Evolutionary conservation across 352 stramenopile genomes (phyloP), one percentile per base, ranked within the genome.

Genomic region (Pythium sukuiense): DNA sequence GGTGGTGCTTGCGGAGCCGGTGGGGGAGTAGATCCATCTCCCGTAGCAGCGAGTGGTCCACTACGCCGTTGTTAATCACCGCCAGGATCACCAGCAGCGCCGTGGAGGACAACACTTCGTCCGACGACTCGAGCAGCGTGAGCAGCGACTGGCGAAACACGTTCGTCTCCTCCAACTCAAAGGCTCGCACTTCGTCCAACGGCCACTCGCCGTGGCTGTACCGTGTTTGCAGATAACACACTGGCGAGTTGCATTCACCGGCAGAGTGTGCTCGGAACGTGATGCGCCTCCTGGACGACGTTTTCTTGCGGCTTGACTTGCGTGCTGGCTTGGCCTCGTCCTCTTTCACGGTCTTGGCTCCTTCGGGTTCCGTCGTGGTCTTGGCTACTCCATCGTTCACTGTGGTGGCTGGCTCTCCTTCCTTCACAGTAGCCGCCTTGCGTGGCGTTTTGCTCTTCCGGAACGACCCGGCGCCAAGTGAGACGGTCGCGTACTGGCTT

Each of bases 121-220:
- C 81, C 1, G 67, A 71, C 6, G 85, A 93, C 45, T 76, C 70
- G n/a, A 87, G 64, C 26, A 93, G 67, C 24, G 81, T 70, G n/a
- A 90, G 30, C 11, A 92, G 54, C 14, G 81, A 82, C 61, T 90
- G 78, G 8, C 81, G 80, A 60, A 89, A 88, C 53, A 71, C 88
- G 61, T 89, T 92, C 4, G 57, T 43, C 9, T 74, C 59, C 13
- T 66, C 61, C 0, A 74, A 46, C 9, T 77, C 67, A 63, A 94
- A 92, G 1, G 49, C 48, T n/a, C 82, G 72, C 29, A 93, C 81
- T 55, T 96, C 87, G 0, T 88, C 74, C 11, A 86, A 49, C 2
- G 87, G 85, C 87, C 87, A 96, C 54, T 94, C 85, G 30, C 87
- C 87, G 50, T 87, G 83, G 27, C 64, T 77, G 66, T 89, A 93